These are phyloP conservation scores for Globomyces sp. DNA, from an alignment of 371 early-diverging fungal genomes.

Conservation along the genomic window DNA sequence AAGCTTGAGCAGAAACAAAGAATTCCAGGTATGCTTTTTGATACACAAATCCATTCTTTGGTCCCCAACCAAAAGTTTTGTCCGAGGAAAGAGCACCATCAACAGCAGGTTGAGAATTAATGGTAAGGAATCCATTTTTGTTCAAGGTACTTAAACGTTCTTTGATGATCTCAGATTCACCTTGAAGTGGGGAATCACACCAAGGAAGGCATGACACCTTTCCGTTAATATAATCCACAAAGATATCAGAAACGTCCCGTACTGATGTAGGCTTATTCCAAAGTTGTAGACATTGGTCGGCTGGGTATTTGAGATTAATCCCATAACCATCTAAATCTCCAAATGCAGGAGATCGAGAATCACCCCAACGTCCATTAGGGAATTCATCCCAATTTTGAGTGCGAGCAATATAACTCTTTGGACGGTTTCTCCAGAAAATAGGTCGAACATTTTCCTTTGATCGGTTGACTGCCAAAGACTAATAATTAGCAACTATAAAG, in stretches of 20 bases:
- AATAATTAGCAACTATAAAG: neutral
- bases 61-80: slow-evolving; percentile 91
- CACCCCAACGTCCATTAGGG: slow-evolving; percentile 98
- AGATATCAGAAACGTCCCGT: slow-evolving; percentile 69
- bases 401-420: slow-evolving; percentile 86
- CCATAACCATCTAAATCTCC: slow-evolving; percentile 94
- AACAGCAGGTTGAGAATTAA: slow-evolving; percentile 95
- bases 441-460: slow-evolving; percentile 94
- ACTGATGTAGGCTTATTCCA: slow-evolving; percentile 77
- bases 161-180: slow-evolving; percentile 78
- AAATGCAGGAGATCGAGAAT: slow-evolving; percentile 87
- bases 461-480: slow-evolving; percentile 75
- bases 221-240: slow-evolving; percentile 81
- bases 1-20: slow-evolving; percentile 74
- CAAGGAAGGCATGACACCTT: slow-evolving; percentile 82
- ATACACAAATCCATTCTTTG: slow-evolving; percentile 93
- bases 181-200: slow-evolving; percentile 81
- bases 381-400: slow-evolving; percentile 98
- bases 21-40: slow-evolving; percentile 97
- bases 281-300: slow-evolving; percentile 51
- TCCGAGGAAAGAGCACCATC: slow-evolving; percentile 85
- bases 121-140: slow-evolving; percentile 81
- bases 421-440: slow-evolving; percentile 96
- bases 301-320: slow-evolving; percentile 71
- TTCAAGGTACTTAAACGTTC: slow-evolving; percentile 72